Evolutionary conservation across 345 rosid species (phyloP).

Genomic region (Rhizophora mangle): DNA sequence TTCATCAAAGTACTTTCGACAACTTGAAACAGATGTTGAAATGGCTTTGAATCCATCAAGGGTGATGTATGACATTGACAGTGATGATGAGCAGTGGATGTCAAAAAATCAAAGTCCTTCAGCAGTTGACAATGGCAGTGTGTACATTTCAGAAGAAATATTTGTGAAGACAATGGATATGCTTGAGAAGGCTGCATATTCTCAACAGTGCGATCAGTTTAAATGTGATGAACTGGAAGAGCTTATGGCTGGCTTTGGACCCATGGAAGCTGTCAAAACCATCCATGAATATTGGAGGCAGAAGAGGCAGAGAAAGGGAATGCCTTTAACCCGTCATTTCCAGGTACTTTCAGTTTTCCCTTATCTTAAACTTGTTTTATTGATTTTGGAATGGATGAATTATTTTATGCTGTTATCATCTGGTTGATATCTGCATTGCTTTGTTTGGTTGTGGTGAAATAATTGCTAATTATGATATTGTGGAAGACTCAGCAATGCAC

Average conservation of each 20-base stretch:
- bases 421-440: neutral
- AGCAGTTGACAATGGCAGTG: constrained; percentile 34
- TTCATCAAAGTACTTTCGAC: constrained; percentile 59
- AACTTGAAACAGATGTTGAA: constrained; percentile 85
- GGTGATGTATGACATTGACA: constrained; percentile 92
- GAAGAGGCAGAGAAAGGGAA: constrained; percentile 74
- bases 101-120: constrained; percentile 39
- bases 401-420: neutral
- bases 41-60: constrained; percentile 82
- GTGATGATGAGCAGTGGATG: constrained; percentile 83
- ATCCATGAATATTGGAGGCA: constrained; percentile 70
- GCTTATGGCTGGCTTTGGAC: constrained; percentile 51
- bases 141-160: constrained; percentile 45
- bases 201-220: constrained; percentile 64
- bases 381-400: neutral
- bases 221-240: constrained; percentile 63
- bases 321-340: constrained; percentile 90
- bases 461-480: too few relatives aligned
- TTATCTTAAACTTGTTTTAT: constrained; percentile 3
- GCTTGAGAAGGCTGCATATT: constrained; percentile 86
- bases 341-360: constrained; percentile 54
- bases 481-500: too few relatives aligned
- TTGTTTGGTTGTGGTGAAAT: neutral
- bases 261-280: constrained; percentile 42
- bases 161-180: constrained; percentile 82